Conservation (phyloP, 345 rosid species). For the Kernera saxatilis region DNA sequence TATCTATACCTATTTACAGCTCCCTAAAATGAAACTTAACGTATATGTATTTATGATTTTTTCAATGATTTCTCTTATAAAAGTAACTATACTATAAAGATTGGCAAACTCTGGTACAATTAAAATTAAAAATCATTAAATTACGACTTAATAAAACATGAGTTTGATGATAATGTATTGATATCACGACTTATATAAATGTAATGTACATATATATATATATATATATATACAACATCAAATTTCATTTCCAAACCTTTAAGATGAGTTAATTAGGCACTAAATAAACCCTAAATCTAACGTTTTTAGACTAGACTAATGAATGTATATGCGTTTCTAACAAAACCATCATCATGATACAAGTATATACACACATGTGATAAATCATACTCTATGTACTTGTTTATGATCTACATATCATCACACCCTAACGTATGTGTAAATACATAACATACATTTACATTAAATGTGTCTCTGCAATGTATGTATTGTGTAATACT, state of each 20-base stretch:
- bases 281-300: background rate
- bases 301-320: background rate
- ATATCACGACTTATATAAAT: background rate
- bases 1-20: background rate
- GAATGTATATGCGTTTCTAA: background rate
- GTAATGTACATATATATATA: background rate
- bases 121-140: background rate
- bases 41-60: background rate
- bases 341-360: background rate
- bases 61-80: background rate
- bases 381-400: background rate
- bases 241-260: background rate
- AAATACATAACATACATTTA: background rate
- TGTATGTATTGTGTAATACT: background rate
- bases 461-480: constrained; percentile 8
- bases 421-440: background rate
- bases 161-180: background rate
- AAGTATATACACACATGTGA: background rate
- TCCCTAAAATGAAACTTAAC: background rate
- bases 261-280: background rate
- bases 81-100: background rate
- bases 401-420: background rate
- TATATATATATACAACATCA: background rate
- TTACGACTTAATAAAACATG: background rate
- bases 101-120: background rate